Percentiles rank a stretch among this genome's conserved stretches.
Conservation (phyloP, 2,329 filamentous ascomycete genomes). For the Penicillium frequentans region DNA sequence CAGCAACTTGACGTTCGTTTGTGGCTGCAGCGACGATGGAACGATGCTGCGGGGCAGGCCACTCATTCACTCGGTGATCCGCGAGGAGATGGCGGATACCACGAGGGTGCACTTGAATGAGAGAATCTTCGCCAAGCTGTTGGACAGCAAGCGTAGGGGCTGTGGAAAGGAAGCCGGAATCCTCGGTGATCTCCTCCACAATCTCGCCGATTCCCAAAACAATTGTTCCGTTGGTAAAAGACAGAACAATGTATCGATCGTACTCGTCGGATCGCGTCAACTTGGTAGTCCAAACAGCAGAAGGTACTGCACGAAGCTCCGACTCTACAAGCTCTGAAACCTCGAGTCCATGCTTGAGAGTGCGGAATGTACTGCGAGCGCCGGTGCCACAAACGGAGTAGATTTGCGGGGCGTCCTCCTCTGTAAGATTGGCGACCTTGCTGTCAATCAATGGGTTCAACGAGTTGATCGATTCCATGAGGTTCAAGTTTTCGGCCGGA, state of each 20-base stretch:
- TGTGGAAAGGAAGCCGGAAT: conserved; percentile 86
- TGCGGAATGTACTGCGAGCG: conserved; percentile 85
- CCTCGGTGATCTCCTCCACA: conserved; percentile 82
- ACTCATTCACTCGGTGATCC: conserved; percentile 79
- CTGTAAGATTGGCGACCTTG: conserved; percentile 85
- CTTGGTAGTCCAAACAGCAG: conserved; percentile 94
- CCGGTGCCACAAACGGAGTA: conserved; percentile 89
- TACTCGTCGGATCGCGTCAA: conserved; percentile 77
- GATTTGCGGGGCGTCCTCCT: conserved; percentile 94
- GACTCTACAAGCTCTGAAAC: conserved; percentile 96
- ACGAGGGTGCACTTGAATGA: conserved; percentile 94
- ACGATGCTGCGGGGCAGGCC: conserved; percentile 88
- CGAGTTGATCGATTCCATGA: conserved; percentile 81
- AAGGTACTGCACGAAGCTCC: conserved; percentile 82
- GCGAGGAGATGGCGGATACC: conserved; percentile 88
- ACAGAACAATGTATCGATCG: conserved; percentile 94
- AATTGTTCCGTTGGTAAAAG: conserved; percentile 83
- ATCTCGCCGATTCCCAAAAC: conserved; percentile 95
- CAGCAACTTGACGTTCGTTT: conserved; percentile 88
- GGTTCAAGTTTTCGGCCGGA: conserved; percentile 74
- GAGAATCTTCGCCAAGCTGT: conserved; percentile 86
- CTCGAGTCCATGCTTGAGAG: conserved; percentile 86
- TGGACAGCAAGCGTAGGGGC: conserved; percentile 90
- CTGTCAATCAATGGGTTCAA: conserved; percentile 91
- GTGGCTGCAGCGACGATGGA: conserved; percentile 94